These are phyloP conservation scores for Mallotus japonicus DNA, from an alignment of 441 rosid genomes.

Conservation along the genomic window DNA sequence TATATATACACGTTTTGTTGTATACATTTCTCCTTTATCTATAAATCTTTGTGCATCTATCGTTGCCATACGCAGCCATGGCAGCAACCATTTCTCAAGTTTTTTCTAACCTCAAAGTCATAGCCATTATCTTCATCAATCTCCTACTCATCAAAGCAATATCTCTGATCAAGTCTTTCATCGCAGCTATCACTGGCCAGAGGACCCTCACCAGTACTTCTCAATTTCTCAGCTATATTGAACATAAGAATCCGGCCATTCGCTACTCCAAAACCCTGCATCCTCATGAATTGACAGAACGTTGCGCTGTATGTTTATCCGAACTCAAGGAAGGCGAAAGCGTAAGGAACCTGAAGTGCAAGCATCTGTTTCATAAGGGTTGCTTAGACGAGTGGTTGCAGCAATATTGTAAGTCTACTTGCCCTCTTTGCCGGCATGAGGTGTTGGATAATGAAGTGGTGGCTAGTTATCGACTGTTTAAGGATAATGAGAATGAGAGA, in stretches of 20 bases:
- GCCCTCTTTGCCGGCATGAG: constrained; percentile 51
- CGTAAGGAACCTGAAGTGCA: constrained; percentile 38
- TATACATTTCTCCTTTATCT: no score
- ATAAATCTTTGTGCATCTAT: no score
- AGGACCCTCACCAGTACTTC: constrained; percentile 10
- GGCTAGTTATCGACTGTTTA: constrained; percentile 29
- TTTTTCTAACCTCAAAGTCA: constrained; percentile 29
- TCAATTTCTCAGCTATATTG: constrained; percentile 37
- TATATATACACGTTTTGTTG: no score
- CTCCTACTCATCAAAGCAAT: constrained; percentile 25
- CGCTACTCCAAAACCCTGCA: constrained; percentile 20
- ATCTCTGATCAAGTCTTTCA: constrained; percentile 12
- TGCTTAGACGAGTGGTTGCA: constrained; percentile 53
- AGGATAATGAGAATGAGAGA: constrained; percentile 7
- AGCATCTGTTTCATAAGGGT: constrained; percentile 49
- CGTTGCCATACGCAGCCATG: constrained; percentile 20
- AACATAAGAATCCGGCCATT: constrained; percentile 35
- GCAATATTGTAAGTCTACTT: constrained; percentile 33
- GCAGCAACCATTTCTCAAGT: constrained; percentile 25
- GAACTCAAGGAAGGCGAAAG: constrained; percentile 40
- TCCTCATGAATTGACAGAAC: neutral
- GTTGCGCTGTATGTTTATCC: constrained; percentile 48
- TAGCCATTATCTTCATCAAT: constrained; percentile 30
- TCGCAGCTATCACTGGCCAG: no score
- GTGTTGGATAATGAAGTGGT: constrained; percentile 41